phyloP scores from a whole-genome alignment of 148 eudicot genomes.

The Silene latifolia region DNA sequence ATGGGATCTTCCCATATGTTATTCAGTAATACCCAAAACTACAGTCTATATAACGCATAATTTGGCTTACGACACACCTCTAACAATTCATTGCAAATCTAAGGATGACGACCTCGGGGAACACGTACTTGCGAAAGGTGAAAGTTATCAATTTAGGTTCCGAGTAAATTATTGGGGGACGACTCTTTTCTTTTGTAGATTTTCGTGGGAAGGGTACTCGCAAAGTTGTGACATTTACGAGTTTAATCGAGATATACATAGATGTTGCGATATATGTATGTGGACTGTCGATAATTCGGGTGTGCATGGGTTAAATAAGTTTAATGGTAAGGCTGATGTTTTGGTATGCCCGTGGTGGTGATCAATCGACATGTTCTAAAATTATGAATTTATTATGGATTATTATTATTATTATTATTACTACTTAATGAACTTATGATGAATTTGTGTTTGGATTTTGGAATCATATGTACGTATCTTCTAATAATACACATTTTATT shows the following conservation, averaged over 20 bases:
- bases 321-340: constrained; percentile 1
- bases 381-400: too few species aligned
- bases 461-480: too few species aligned
- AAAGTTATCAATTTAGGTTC: not conserved
- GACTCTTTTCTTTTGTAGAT: not conserved
- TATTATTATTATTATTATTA: too few species aligned
- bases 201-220: not conserved
- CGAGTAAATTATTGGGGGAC: constrained; percentile 1
- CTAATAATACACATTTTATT: too few species aligned
- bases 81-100: not conserved
- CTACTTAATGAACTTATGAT: too few species aligned
- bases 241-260: not conserved
- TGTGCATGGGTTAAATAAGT: constrained; percentile 1
- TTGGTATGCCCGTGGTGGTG: not conserved
- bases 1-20: not conserved
- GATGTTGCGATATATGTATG: constrained; percentile 8
- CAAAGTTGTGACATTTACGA: not conserved
- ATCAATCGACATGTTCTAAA: not conserved
- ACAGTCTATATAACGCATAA: not conserved
- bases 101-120: not conserved
- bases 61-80: not conserved
- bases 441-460: too few species aligned
- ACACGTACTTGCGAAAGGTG: not conserved
- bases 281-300: not conserved
- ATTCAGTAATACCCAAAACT: not conserved